Percentiles rank a stretch among this genome's conserved stretches.
phyloP scores from a whole-genome alignment of 2,329 filamentous ascomycete species.

The Phialophora tarda region DNA sequence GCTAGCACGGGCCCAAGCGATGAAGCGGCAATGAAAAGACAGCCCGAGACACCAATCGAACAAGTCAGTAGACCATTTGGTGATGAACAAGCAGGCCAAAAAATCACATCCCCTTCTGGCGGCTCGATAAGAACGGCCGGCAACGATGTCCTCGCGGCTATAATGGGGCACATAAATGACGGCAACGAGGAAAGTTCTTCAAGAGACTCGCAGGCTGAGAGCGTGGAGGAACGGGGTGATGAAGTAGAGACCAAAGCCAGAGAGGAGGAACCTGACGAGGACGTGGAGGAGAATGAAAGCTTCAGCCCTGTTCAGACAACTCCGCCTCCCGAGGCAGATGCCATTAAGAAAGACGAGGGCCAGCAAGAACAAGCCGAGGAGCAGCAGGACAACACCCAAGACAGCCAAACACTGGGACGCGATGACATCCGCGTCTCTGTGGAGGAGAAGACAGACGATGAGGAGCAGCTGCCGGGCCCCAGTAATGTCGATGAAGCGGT shows the following conservation, averaged over 20 bases:
- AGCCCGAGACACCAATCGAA: constrained; percentile 26
- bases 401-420: neutral
- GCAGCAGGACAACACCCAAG: constrained; percentile 9
- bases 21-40: neutral
- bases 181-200: constrained; percentile 20
- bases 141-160: constrained; percentile 35
- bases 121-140: constrained; percentile 38
- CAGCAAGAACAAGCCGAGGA: neutral
- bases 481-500: neutral
- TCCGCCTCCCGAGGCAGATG: neutral
- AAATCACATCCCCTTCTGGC: constrained; percentile 34
- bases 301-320: constrained; percentile 11
- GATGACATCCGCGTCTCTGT: constrained; percentile 9
- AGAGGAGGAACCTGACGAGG: neutral
- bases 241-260: neutral
- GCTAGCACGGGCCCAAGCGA: neutral
- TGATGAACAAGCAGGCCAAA: constrained; percentile 21
- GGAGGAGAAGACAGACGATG: constrained; percentile 14
- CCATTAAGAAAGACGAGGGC: neutral
- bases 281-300: constrained; percentile 12
- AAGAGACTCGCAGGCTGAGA: neutral
- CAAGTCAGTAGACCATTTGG: constrained; percentile 16
- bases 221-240: neutral
- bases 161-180: constrained; percentile 36
- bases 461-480: neutral